A percentile compares a stretch with the other conserved stretches of the same genome.
phyloP scores from a whole-genome alignment of 2,329 filamentous ascomycete genomes.

The Aspergillus sergii region DNA sequence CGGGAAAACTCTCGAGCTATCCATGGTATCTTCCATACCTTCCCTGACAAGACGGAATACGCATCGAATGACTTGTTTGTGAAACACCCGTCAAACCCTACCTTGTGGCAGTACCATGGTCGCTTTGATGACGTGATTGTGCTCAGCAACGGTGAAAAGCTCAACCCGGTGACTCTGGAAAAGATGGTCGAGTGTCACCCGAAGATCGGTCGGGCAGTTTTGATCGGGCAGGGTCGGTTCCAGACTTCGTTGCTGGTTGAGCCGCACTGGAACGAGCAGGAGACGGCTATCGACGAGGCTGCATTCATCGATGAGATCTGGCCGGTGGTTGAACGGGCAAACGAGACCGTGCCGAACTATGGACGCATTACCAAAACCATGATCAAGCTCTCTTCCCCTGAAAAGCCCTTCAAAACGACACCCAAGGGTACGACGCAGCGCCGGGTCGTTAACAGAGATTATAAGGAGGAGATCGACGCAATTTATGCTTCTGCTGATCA shows the following conservation, averaged over 20 bases:
- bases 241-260: constrained; percentile 42
- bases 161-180: constrained; percentile 46
- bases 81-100: constrained; percentile 39
- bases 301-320: constrained; percentile 47
- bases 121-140: constrained; percentile 45
- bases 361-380: constrained; percentile 45
- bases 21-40: constrained; percentile 23
- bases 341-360: constrained; percentile 41
- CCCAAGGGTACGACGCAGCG: constrained; percentile 41
- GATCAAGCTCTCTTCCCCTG: constrained; percentile 42
- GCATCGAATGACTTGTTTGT: constrained; percentile 33
- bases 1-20: neutral
- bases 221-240: constrained; percentile 37
- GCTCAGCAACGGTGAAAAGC: constrained; percentile 46
- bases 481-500: constrained; percentile 32
- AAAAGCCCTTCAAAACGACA: constrained; percentile 48
- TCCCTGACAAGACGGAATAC: constrained; percentile 21
- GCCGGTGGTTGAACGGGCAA: constrained; percentile 46
- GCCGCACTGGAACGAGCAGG: constrained; percentile 21
- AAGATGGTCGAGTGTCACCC: constrained; percentile 33
- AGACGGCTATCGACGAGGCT: constrained; percentile 2
- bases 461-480: constrained; percentile 16
- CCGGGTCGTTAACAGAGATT: constrained; percentile 8
- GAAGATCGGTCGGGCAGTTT: constrained; percentile 28
- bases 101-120: constrained; percentile 11